Evolutionary conservation across 1,139 yeast genomes (phyloP), one percentile per base, ranked within the genome.

Genomic region (Schwanniomyces etchellsii): DNA sequence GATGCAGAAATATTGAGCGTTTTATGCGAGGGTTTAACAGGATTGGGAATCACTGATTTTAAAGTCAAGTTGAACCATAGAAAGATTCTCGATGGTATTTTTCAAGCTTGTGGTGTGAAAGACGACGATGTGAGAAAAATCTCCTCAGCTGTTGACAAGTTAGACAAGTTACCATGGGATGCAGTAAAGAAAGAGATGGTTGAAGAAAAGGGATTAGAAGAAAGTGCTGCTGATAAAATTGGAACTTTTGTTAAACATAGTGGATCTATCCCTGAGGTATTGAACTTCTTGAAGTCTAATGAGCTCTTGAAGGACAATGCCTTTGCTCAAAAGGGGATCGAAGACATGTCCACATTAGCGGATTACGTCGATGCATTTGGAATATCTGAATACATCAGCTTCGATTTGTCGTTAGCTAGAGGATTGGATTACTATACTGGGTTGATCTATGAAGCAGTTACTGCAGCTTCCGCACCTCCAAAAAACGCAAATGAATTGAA

Each of bases 341-440:
- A 71, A 29, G 98, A 91, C 43, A 83, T 91, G 81, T 62, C 66
- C 32, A 66, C 74, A 12, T 72, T 85, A 54, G 79, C 84, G 38
- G 80, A 77, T 25, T 91, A 85, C 49, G 71, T 82, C 14, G 83
- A 83, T 40, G 95, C 96, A 5, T 85, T 85, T 46, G 82, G 71
- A 12, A 77, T 86, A 40, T 70, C 70, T 31, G 44, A 70, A 10
- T 72, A 57, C 55, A 64, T 86, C 36, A 81, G 91, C 11, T 89
- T 91, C 47, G 98, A 91, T 56, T 70, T 91, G 57, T 89, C 97
- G 3, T 69, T 91, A 42, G 98, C 98, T 21, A 80, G 98, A 69
- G 98, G 98, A 30, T 74, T 91, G 50, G 98, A 91, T 60, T 91
- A 91, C 60, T 91, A 91, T 63, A 91, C 98, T 16, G 98, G 98